These are phyloP conservation scores for Colletotrichum endophyticum DNA, from an alignment of 2,329 filamentous ascomycete genomes.

Conservation along the genomic window DNA sequence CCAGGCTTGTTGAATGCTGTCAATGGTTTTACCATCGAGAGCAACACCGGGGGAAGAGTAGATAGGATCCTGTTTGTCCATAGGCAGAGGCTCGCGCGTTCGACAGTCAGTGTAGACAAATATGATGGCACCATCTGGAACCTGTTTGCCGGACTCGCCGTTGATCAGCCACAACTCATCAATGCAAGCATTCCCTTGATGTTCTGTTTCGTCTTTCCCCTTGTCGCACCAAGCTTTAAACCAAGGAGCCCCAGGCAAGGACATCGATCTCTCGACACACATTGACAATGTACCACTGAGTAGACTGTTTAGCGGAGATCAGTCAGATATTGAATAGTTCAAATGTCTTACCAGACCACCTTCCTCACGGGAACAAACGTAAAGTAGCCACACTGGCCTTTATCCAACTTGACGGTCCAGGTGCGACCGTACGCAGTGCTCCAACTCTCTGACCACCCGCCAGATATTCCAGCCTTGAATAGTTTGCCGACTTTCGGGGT, in stretches of 20 bases:
- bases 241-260: not conserved
- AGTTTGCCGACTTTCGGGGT: not conserved
- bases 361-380: not conserved
- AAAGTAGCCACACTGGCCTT: not conserved
- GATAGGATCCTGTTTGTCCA: not conserved
- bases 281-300: not conserved
- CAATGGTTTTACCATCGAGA: not conserved
- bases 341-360: not conserved
- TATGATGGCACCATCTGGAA: not conserved
- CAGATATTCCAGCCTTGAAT: not conserved
- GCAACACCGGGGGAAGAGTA: not conserved
- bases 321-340: not conserved
- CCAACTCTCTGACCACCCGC: not conserved
- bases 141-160: not conserved
- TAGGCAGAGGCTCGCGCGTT: not conserved
- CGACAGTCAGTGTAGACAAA: not conserved
- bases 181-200: not conserved
- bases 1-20: not conserved
- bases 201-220: not conserved
- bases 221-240: not conserved
- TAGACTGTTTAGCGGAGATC: not conserved
- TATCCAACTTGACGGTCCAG: not conserved
- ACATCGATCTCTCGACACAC: not conserved
- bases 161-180: not conserved
- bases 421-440: not conserved